Conservation (phyloP, 441 rosid species). For the Pelargonium citronellum region DNA sequence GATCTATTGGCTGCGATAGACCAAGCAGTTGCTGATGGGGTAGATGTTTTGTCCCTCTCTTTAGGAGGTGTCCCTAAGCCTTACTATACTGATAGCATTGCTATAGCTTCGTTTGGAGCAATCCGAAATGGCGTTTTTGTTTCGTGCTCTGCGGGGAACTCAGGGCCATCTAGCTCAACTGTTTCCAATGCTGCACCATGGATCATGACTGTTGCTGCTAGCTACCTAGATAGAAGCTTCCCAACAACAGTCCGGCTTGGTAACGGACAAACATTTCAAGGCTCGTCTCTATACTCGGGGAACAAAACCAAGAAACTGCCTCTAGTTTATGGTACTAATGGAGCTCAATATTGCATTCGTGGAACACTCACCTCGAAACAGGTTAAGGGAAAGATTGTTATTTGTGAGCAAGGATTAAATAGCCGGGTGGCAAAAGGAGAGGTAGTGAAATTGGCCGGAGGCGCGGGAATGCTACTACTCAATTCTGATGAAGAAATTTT, state of each 20-base stretch:
- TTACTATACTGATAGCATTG: slow-evolving; percentile 35
- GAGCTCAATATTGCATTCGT: slow-evolving; percentile 22
- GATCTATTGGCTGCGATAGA: slow-evolving; percentile 51
- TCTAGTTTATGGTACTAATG: slow-evolving; percentile 21
- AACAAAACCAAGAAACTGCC: slow-evolving; percentile 17
- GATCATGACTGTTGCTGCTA: slow-evolving; percentile 65
- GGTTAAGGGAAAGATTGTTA: slow-evolving; percentile 45
- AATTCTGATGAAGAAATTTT: slow-evolving; percentile 46
- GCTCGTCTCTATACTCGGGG: slow-evolving; percentile 43
- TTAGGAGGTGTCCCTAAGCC: slow-evolving; percentile 45
- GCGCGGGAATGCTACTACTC: slow-evolving; percentile 42
- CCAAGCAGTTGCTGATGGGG: slow-evolving; percentile 50
- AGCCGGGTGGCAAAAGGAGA: slow-evolving; percentile 36
- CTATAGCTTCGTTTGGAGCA: slow-evolving; percentile 48
- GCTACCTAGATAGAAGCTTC: slow-evolving; percentile 52
- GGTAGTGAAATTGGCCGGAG: slow-evolving; percentile 45
- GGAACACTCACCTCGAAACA: slow-evolving; percentile 29
- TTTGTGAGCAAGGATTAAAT: slow-evolving; percentile 38
- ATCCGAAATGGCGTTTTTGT: slow-evolving; percentile 45
- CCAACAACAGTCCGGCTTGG: slow-evolving; percentile 43
- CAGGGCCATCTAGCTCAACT: slow-evolving; percentile 40
- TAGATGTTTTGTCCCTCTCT: slow-evolving; percentile 56
- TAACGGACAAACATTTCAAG: slow-evolving; percentile 32
- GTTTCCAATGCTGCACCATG: slow-evolving; percentile 53
- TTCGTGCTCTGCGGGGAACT: slow-evolving; percentile 56